These are phyloP conservation scores for Xylaria sp. DNA, from an alignment of 2,329 filamentous ascomycete species.

Conservation along the genomic window DNA sequence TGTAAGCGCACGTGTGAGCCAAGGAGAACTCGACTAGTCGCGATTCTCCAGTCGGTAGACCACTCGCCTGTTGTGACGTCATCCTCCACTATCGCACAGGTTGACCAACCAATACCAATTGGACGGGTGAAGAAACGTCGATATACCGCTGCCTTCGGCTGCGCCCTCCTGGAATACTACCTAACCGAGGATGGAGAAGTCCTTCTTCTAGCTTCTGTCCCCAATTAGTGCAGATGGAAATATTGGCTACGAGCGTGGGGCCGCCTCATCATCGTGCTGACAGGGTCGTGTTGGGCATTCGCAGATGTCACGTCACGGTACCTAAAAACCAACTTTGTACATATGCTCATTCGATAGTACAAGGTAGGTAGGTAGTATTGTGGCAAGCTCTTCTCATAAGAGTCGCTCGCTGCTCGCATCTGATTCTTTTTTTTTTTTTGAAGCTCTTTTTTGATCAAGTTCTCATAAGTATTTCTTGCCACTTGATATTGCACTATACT, in stretches of 20 bases:
- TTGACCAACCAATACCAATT: slow-evolving; percentile 13
- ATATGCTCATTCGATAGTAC: too few species aligned
- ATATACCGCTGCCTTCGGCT: background rate
- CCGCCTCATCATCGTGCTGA: slow-evolving; percentile 25
- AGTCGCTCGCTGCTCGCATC: slow-evolving; percentile 5
- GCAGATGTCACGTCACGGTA: slow-evolving; percentile 23
- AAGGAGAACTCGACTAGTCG: slow-evolving; percentile 2
- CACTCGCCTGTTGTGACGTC: slow-evolving; percentile 22
- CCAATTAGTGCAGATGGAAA: background rate
- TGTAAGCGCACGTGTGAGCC: background rate
- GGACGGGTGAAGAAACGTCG: slow-evolving; percentile 3
- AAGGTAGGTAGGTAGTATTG: background rate
- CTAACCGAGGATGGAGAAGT: background rate
- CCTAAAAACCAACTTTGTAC: background rate
- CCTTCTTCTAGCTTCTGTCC: background rate
- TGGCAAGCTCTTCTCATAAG: slow-evolving; percentile 8
- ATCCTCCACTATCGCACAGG: slow-evolving; percentile 21
- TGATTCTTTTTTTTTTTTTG: background rate
- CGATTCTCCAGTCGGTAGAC: background rate
- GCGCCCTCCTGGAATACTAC: background rate
- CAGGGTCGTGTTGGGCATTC: slow-evolving; percentile 21
- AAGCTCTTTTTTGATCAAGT: background rate
- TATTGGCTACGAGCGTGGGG: slow-evolving; percentile 22
- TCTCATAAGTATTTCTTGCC: background rate
- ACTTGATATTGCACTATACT: background rate